Percentiles rank a stretch among this genome's conserved stretches.
phyloP scores from a whole-genome alignment of 345 rosid genomes.

The Salix koriyanagi region DNA sequence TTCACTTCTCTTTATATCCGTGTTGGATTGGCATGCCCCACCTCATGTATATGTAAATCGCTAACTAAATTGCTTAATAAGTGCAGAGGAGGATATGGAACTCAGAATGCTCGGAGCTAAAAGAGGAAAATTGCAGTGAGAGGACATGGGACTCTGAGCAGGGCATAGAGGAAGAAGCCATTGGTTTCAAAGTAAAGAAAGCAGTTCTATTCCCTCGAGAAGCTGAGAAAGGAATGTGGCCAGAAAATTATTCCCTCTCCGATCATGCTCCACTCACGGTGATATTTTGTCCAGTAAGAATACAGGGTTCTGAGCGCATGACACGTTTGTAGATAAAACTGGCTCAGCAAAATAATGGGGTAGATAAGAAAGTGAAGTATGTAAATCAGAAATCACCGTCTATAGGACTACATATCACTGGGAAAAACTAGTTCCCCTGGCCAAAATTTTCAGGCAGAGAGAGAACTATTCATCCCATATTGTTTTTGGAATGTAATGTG shows the following conservation, averaged over 20 bases:
- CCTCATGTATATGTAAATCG: neutral
- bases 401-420: neutral
- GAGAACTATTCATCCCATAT: neutral
- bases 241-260: conserved; percentile 67
- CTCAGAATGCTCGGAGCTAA: conserved; percentile 3
- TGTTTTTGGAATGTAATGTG: neutral
- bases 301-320: conserved; percentile 38
- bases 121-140: conserved; percentile 3
- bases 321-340: neutral
- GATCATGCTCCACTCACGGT: conserved; percentile 76
- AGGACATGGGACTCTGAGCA: neutral
- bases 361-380: neutral
- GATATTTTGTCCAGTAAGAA: conserved; percentile 61
- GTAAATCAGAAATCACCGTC: neutral
- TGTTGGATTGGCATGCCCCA: neutral
- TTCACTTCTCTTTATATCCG: neutral
- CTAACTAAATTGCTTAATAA: neutral
- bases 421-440: neutral
- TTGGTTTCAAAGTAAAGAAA: conserved; percentile 63
- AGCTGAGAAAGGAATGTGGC: conserved; percentile 74
- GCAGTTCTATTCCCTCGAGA: conserved; percentile 75
- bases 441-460: conserved; percentile 1
- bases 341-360: neutral
- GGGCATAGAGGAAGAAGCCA: conserved; percentile 21
- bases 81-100: conserved; percentile 23